A percentile compares a stretch with the other conserved stretches of the same genome.
phyloP scores from a whole-genome alignment of 2,329 filamentous ascomycete genomes.

The Coniochaeta sp. region DNA sequence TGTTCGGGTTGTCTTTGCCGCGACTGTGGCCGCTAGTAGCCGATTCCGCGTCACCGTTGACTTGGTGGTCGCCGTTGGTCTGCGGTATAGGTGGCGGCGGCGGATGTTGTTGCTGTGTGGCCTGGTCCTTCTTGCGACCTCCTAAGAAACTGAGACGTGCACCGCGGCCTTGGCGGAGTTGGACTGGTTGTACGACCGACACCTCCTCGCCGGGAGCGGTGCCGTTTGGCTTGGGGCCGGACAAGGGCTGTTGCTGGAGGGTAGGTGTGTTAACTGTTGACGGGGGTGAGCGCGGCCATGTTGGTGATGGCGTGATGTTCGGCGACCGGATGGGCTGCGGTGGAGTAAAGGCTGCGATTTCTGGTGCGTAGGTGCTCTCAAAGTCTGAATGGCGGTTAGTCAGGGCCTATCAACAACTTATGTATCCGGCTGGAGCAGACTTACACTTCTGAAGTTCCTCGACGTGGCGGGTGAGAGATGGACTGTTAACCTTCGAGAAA shows the following conservation, averaged over 20 bases:
- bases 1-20: constrained; percentile 20
- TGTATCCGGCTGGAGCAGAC: constrained; percentile 20
- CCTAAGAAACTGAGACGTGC: constrained; percentile 51
- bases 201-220: constrained; percentile 36
- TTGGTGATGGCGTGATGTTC: constrained; percentile 33
- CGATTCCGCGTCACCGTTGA: constrained; percentile 7
- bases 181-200: constrained; percentile 41
- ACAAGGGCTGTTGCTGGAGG: constrained; percentile 17
- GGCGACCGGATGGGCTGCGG: constrained; percentile 33
- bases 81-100: constrained; percentile 7
- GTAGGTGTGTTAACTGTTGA: constrained; percentile 24
- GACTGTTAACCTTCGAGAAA: constrained; percentile 55
- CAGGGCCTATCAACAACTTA: neutral
- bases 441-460: constrained; percentile 59
- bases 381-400: constrained; percentile 39
- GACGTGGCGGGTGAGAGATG: constrained; percentile 46
- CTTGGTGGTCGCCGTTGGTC: constrained; percentile 5
- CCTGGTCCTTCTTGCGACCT: constrained; percentile 38
- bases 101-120: constrained; percentile 7
- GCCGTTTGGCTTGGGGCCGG: constrained; percentile 11
- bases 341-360: constrained; percentile 56
- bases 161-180: constrained; percentile 40
- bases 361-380: constrained; percentile 54
- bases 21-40: constrained; percentile 1
- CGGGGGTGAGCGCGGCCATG: constrained; percentile 42